Evolutionary conservation across 2,329 filamentous ascomycete species (phyloP), one percentile per base, ranked within the genome.

Genomic region (Graphium sp.): DNA sequence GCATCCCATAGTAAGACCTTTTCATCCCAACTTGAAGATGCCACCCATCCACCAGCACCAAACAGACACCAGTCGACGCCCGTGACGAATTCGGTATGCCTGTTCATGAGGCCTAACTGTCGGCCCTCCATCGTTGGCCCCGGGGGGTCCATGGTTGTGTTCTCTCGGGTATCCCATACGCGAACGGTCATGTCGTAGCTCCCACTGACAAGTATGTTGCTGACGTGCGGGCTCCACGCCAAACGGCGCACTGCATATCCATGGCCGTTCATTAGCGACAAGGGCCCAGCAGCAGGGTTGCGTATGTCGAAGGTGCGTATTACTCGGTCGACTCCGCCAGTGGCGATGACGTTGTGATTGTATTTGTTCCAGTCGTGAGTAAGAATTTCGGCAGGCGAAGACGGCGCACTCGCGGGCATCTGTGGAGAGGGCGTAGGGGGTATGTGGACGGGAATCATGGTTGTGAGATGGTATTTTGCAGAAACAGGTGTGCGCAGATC

Each of bases 321-420:
- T 12, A 77, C 57, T 30, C 80, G 69, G 50, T 98, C 89, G 4
- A 95, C 89, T 31, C 89, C 87, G 2, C 73, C 89, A 0, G 83
- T 83, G 0, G 89, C 89, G 31, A 98, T 59, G 16, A 94, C 62
- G 0, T 74, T 77, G 39, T 84, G 73, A 22, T 79, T 70, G 55
- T 98, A 98, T 53, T 98, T 98, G 58, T 98, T 98, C 89, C 89
- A 98, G 52, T 98, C 89, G 53, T 95, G 89, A 0, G 85, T 93
- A 18, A 98, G 66, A 21, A 82, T 72, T 58, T 98, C 89, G 7
- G 72, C 65, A 0, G 84, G 83, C n/a, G 71, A 48, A 52, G 19
- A 54, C 46, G 17, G 53, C 13, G 34, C 28, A 12, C 27, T 23
- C 9, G 55, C 28, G 44, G 49, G 33, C 39, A 45, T 17, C 37